Base-by-base conservation (phyloP, 2,329 filamentous ascomycete species). In the Beauveria pseudobassiana region DNA sequence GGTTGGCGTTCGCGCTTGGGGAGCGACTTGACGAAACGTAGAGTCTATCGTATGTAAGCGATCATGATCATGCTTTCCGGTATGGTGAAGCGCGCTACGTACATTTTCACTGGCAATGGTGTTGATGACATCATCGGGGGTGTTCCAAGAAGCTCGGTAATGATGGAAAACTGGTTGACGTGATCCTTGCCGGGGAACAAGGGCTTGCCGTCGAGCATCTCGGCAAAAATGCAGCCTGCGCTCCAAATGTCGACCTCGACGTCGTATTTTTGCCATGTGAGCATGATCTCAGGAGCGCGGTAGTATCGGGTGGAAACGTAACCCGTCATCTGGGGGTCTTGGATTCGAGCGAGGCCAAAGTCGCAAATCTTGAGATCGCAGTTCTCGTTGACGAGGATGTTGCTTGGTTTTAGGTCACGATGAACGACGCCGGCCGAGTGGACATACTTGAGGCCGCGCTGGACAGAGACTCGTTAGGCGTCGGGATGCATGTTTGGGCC, bases 201-300 rank as follows among this genome's bases (percentile, higher is more conserved):
- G 38, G 95, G 95, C 80, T 98, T 98, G 73, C 95, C 95, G 78
- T 97, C 93, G 63, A 99, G 84, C 95, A 99, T 99, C 79, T 99
- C 95, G 48, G 95, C 95, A 70, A 99, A 98, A 73, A 99, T 99
- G 78, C 95, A 99, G 64, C 95, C 95, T 20, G 93, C 93, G 74
- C 95, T 98, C 95, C 95, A 99, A 73, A 99, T 96, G 74, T 99
- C 95, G 63, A 99, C 95, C 79, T 98, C 95, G 53, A 98, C 88
- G 69, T 99, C 95, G 78, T 99, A 99, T 80, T 99, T 99, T 81
- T 99, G 95, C 95, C 95, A 99, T 66, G 95, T 98, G 73, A 99
- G 91, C 95, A 99, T 99, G 74, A 99, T 99, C 77, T 99, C 95
- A 20, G 95, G 95, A 9, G 95, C 95, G 71, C 95, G 88, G 83